Conservation (phyloP, 345 rosid species). For the Gossypium bickii region DNA sequence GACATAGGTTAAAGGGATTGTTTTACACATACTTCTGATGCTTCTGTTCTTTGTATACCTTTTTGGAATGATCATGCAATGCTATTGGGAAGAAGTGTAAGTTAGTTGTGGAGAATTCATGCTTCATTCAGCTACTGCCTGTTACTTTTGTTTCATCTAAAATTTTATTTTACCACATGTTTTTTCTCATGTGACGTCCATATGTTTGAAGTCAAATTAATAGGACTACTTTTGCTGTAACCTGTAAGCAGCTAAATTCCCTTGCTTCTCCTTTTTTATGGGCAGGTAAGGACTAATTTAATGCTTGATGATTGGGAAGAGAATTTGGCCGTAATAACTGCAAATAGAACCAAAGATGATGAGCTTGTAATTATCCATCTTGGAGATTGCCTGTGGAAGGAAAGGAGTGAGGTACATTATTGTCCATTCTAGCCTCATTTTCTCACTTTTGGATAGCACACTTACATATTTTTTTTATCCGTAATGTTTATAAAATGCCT, state of each 20-base stretch:
- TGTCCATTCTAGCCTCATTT: slow-evolving; percentile 13
- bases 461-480: slow-evolving; percentile 10
- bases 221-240: neutral
- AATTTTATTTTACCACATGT: too few species aligned
- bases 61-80: neutral
- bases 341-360: slow-evolving; percentile 92
- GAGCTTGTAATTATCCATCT: slow-evolving; percentile 94
- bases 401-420: slow-evolving; percentile 76
- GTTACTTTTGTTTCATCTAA: neutral
- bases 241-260: neutral
- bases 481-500: slow-evolving; percentile 20
- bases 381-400: slow-evolving; percentile 98
- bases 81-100: neutral
- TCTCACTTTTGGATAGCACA: slow-evolving; percentile 8
- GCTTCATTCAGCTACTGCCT: slow-evolving; percentile 5
- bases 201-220: neutral
- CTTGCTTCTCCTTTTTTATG: slow-evolving; percentile 15
- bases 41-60: neutral
- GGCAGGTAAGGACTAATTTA: slow-evolving; percentile 58
- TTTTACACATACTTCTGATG: neutral
- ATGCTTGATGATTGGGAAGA: slow-evolving; percentile 99
- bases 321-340: slow-evolving; percentile 92
- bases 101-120: neutral
- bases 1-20: neutral
- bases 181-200: too few species aligned